Percentiles rank a stretch among this genome's conserved stretches.
phyloP scores from a whole-genome alignment of 495 filamentous ascomycete species.

The Penicillium dipodomyicola region DNA sequence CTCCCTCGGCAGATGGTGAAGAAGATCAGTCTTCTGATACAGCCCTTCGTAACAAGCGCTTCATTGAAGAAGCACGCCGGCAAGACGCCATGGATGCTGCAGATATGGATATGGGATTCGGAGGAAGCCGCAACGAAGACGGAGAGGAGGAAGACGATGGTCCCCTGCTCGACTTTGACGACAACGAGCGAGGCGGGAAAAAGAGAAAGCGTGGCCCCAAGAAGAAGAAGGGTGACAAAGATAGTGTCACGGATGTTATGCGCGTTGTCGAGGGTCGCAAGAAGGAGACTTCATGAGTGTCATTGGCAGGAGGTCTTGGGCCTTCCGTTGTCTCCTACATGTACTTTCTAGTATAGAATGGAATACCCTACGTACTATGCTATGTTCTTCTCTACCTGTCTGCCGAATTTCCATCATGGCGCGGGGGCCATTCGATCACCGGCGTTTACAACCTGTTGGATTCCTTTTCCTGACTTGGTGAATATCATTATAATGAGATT shows the following conservation, averaged over 20 bases:
- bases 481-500: background rate
- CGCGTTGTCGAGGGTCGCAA: slow-evolving; percentile 72
- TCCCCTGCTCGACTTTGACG: slow-evolving; percentile 61
- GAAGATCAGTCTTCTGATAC: slow-evolving; percentile 50
- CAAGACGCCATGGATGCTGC: slow-evolving; percentile 75
- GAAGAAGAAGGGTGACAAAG: slow-evolving; percentile 82
- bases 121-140: slow-evolving; percentile 77
- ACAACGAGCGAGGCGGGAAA: slow-evolving; percentile 51
- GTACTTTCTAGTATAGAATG: background rate
- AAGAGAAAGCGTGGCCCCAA: slow-evolving; percentile 79
- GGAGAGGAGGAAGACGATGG: slow-evolving; percentile 70
- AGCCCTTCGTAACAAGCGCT: slow-evolving; percentile 65
- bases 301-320: no score
- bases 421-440: background rate
- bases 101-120: slow-evolving; percentile 94
- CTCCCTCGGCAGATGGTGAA: slow-evolving; percentile 29
- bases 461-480: background rate
- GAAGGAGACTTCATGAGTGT: slow-evolving; percentile 21
- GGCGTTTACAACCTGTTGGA: background rate
- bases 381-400: background rate
- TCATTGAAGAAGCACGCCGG: slow-evolving; percentile 60
- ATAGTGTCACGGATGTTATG: slow-evolving; percentile 78
- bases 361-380: background rate
- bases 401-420: background rate
- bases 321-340: background rate